Evolutionary conservation across 192 early-diverging fungal species (phyloP).

Genomic region (Backusella tarrabulga): DNA sequence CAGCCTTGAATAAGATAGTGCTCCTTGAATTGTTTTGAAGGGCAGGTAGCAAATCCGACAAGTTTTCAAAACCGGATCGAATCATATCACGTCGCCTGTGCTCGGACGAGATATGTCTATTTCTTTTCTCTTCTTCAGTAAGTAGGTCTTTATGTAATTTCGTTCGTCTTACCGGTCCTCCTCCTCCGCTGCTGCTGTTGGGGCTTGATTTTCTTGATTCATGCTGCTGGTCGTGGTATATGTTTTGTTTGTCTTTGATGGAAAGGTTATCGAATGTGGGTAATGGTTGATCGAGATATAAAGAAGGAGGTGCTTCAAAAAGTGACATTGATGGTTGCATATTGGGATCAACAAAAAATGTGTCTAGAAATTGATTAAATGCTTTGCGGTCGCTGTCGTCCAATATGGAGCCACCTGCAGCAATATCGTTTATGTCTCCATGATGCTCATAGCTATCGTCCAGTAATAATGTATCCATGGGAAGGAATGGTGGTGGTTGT

Average conservation of each 20-base stretch:
- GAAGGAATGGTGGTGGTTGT: conserved; percentile 1
- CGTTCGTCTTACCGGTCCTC: background rate
- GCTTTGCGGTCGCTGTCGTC: conserved; percentile 43
- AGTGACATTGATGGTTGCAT: background rate
- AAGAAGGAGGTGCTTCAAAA: background rate
- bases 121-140: conserved; percentile 75
- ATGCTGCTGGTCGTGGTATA: background rate
- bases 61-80: conserved; percentile 84
- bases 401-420: conserved; percentile 13
- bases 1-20: conserved; percentile 66
- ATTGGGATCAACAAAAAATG: conserved; percentile 48
- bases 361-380: conserved; percentile 54
- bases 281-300: background rate
- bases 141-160: conserved; percentile 63
- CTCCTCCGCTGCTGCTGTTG: background rate
- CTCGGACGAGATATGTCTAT: conserved; percentile 75
- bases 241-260: background rate
- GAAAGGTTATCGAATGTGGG: background rate
- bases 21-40: conserved; percentile 69
- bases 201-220: background rate
- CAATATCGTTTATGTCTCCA: background rate
- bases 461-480: background rate
- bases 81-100: conserved; percentile 75
- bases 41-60: conserved; percentile 83
- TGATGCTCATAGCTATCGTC: background rate